Base-by-base conservation (phyloP, 108 stramenopile species). In the Cyclotella cryptica region DNA sequence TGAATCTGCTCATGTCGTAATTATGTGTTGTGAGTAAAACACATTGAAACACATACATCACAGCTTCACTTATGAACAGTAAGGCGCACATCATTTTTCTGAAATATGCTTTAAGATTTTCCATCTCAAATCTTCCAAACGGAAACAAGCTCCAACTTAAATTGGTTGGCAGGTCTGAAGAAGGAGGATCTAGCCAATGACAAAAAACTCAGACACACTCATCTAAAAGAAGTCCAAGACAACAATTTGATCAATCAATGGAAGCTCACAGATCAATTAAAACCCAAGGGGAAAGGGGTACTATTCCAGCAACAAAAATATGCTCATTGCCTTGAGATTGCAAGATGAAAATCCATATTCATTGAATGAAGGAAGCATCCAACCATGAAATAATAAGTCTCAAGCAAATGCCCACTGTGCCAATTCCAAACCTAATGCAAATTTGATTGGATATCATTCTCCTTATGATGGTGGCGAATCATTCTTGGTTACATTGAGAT, bases 121-220 rank as follows among this genome's bases (percentile, higher is more conserved):
- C 10, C 40, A 41, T 1, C 1, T 30, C 30, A n/a, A 17, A 40
- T 55, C 28, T 43, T 44, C 54, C 41, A 49, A 77, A 35, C n/a
- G 29, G 68, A 54, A 12, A 26, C 30, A 66, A 70, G 61, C 15
- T 68, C 69, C 18, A 58, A 71, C 2, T 44, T 22, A 28, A 74
- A 46, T 40, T 77, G 8, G 35, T 80, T 13, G 81, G 86, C 9
- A 77, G 81, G 39, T 52, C 81, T 45, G 53, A 65, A 21, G 55
- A 41, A 18, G 62, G 65, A 40, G 58, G 22, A 40, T 41, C 80
- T 21, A 45, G 72, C 49, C 47, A 64, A 5, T 86, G 82, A 78
- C 74, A n/a, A n/a, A n/a, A 79, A 45, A 84, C 83, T n/a, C 83
- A 86, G 55, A 70, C 83, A 27, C 77, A 74, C 42, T 58, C 86